Base-by-base conservation (phyloP, 495 filamentous ascomycete genomes). In the Rhizodiscina lignyota region DNA sequence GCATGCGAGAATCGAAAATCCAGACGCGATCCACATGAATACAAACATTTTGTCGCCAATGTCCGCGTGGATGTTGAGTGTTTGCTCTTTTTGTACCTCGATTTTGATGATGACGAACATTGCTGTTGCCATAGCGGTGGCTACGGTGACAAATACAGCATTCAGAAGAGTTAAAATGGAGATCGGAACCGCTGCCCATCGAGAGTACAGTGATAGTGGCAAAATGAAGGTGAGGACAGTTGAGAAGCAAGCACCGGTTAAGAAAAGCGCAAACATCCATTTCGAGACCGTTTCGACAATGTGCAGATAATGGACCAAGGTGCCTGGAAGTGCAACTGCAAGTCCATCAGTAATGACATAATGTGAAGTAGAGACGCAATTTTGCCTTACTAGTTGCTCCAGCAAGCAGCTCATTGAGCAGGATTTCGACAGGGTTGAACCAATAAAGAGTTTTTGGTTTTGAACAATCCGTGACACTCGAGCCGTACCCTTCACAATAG, bases 181-280 rank as follows among this genome's bases (percentile, higher is more conserved):
- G 47, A 77, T 62, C 4, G 66, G 64, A 33, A 77, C 59, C 4
- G 61, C 61, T 20, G 56, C 48, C 35, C 68, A 70, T 28, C 70
- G 67, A 18, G 56, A 64, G 43, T 56, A 74, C 39, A 73, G 56
- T 19, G 60, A 68, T 4, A 67, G 43, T 0, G 65, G 61, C n/a
- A 68, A 63, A 28, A 80, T 44, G 51, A 80, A 67, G 47, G 85
- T 70, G 42, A 78, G 59, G 35, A 87, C 45, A 34, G 79, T 74
- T 44, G 66, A 70, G 35, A 91, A 59, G 34, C 78, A 61, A 27
- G 71, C 56, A 5, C 72, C 72, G 1, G 73, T 63, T 4, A 94
- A 49, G 61, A 89, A 93, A 53, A 87, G 74, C 35, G 68, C 84
- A 51, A 91, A 94, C 84, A 94, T 93, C 64, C 78, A 73, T 44